phyloP scores from a whole-genome alignment of 1,284 basidiomycete genomes.

The Sanghuangporus sanghuang region DNA sequence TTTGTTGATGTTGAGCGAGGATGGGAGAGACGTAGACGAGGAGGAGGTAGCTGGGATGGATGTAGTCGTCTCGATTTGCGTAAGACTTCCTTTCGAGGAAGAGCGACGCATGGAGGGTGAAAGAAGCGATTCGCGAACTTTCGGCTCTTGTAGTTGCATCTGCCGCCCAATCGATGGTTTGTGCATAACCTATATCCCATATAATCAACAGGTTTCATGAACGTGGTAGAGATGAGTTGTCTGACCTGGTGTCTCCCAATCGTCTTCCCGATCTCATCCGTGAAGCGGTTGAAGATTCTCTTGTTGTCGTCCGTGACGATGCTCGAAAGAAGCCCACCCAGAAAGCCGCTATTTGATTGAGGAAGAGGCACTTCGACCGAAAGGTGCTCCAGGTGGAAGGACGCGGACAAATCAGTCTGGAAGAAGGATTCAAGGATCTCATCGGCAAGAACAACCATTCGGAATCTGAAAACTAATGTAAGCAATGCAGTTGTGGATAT shows the following conservation, averaged over 20 bases:
- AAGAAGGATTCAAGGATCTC: slow-evolving; percentile 95
- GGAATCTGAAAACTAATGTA: slow-evolving; percentile 58
- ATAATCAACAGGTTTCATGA: neutral
- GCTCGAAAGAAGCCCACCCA: slow-evolving; percentile 84
- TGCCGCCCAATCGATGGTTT: slow-evolving; percentile 83
- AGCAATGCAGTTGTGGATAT: neutral
- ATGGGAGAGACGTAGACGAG: slow-evolving; percentile 22
- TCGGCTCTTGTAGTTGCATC: slow-evolving; percentile 79
- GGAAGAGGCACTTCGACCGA: slow-evolving; percentile 57
- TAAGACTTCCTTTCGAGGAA: slow-evolving; percentile 49
- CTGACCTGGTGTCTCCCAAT: slow-evolving; percentile 84
- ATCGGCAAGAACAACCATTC: slow-evolving; percentile 95
- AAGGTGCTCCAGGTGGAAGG: slow-evolving; percentile 78
- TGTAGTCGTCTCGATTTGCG: slow-evolving; percentile 22
- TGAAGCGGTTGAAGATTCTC: slow-evolving; percentile 81
- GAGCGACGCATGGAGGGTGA: slow-evolving; percentile 60
- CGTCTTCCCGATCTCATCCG: slow-evolving; percentile 89
- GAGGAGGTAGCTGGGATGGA: slow-evolving; percentile 17
- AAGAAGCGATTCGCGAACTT: slow-evolving; percentile 82
- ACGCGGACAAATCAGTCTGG: slow-evolving; percentile 80
- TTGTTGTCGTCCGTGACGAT: slow-evolving; percentile 87
- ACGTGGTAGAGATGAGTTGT: neutral
- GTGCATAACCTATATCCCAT: slow-evolving; percentile 51
- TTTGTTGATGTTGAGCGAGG: slow-evolving; percentile 22
- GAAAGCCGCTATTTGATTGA: slow-evolving; percentile 52